A percentile compares a stretch with the other conserved stretches of the same genome.
These are phyloP conservation scores for Boletus fagicola DNA, from an alignment of 768 basidiomycete genomes.

Conservation along the genomic window DNA sequence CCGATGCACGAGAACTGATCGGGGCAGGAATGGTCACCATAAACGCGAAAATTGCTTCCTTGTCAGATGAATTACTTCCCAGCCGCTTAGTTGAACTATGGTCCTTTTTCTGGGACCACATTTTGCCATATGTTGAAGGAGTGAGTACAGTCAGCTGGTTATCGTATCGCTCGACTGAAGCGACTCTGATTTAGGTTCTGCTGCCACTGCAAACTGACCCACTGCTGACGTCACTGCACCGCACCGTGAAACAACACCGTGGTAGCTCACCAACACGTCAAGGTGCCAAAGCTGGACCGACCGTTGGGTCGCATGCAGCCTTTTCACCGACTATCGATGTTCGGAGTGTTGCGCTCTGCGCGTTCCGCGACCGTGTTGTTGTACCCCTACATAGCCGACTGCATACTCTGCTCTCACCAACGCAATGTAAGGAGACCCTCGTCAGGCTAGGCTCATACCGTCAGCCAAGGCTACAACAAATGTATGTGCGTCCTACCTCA, in stretches of 20 bases:
- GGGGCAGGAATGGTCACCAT: conserved; percentile 89
- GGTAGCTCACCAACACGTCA: conserved; percentile 52
- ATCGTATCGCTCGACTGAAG: not conserved
- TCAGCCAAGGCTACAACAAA: conserved; percentile 75
- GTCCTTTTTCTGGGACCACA: conserved; percentile 92
- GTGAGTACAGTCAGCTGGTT: conserved; percentile 42
- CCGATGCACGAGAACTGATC: conserved; percentile 81
- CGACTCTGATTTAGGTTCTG: conserved; percentile 45
- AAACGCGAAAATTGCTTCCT: conserved; percentile 73
- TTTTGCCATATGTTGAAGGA: conserved; percentile 84
- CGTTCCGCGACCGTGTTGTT: conserved; percentile 79
- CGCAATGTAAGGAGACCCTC: conserved; percentile 54
- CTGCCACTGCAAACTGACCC: conserved; percentile 63
- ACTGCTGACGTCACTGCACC: conserved; percentile 65
- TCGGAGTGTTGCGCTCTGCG: conserved; percentile 71
- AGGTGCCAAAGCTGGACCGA: conserved; percentile 39
- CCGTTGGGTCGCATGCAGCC: conserved; percentile 24
- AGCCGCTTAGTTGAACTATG: conserved; percentile 81
- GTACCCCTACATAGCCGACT: conserved; percentile 60
- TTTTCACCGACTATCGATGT: conserved; percentile 69
- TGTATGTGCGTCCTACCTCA: conserved; percentile 45
- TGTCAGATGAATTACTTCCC: conserved; percentile 79
- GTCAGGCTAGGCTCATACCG: conserved; percentile 56
- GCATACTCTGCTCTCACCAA: conserved; percentile 51
- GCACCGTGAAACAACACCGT: conserved; percentile 56